These are phyloP conservation scores for Austropuccinia psidii DNA, from an alignment of 1,284 basidiomycete species.

Conservation along the genomic window DNA sequence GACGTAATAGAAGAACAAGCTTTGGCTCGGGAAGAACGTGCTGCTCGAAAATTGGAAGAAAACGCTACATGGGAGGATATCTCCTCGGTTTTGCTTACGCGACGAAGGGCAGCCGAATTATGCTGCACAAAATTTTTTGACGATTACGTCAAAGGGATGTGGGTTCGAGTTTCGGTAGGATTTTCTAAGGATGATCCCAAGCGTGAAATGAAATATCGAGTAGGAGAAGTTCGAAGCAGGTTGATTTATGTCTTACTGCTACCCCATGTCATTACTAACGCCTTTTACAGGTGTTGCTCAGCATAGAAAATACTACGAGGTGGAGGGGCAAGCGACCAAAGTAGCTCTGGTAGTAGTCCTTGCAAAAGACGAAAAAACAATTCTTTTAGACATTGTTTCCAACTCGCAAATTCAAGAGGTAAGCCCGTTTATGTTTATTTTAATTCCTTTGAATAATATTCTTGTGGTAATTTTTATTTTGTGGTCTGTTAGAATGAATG, in stretches of 20 bases:
- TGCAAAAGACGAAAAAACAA: constrained; percentile 14
- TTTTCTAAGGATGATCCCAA: constrained; percentile 35
- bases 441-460: neutral
- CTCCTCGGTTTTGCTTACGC: constrained; percentile 25
- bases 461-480: neutral
- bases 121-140: constrained; percentile 32
- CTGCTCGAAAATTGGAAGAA: constrained; percentile 6
- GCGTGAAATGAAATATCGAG: constrained; percentile 33
- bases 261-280: neutral
- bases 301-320: constrained; percentile 29
- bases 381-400: constrained; percentile 18
- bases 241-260: too few relatives aligned
- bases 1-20: constrained; percentile 17
- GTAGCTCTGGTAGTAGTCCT: constrained; percentile 20
- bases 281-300: neutral
- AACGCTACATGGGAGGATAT: constrained; percentile 19
- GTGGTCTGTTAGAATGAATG: constrained; percentile 31
- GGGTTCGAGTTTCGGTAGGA: constrained; percentile 32
- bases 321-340: constrained; percentile 29
- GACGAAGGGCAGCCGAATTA: constrained; percentile 25
- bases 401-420: constrained; percentile 32
- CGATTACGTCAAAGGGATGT: constrained; percentile 32
- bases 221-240: constrained; percentile 21
- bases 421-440: neutral
- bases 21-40: neutral